A percentile compares a stretch with the other conserved stretches of the same genome.
Evolutionary conservation across 306 rosid genomes (phyloP).

Genomic region (Coriaria nepalensis): DNA sequence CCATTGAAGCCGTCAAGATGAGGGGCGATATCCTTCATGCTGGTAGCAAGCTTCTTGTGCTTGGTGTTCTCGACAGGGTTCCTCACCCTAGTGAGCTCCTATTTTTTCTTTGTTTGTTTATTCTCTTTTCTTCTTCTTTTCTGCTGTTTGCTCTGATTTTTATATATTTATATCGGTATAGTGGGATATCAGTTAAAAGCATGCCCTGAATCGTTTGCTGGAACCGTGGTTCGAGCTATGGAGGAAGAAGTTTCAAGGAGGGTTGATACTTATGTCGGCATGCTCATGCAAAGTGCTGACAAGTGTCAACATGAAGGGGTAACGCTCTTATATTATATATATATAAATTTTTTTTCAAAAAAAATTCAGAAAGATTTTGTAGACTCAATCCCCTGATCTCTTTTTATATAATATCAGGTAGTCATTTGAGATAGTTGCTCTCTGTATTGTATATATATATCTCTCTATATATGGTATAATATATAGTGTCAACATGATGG

Average conservation of each 20-base stretch:
- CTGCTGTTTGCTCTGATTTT: neutral
- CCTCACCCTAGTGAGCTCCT: slow-evolving; percentile 42
- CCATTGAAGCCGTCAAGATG: slow-evolving; percentile 17
- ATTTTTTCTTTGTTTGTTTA: slow-evolving; percentile 4
- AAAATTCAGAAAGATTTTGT: too few relatives aligned
- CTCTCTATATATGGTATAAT: too few relatives aligned
- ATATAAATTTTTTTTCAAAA: too few relatives aligned
- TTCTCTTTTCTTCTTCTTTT: neutral
- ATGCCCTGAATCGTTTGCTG: slow-evolving; percentile 35
- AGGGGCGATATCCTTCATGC: slow-evolving; percentile 28
- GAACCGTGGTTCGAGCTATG: slow-evolving; percentile 41
- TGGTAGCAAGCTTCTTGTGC: slow-evolving; percentile 40
- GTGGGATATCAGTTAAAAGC: slow-evolving; percentile 66
- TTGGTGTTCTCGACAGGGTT: slow-evolving; percentile 42
- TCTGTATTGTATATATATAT: too few relatives aligned
- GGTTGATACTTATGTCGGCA: slow-evolving; percentile 43
- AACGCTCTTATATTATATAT: too few relatives aligned
- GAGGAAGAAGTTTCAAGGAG: slow-evolving; percentile 68
- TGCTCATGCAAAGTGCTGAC: slow-evolving; percentile 38
- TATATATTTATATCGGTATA: slow-evolving; percentile 13
- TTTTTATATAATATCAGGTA: too few relatives aligned
- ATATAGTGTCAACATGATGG: slow-evolving; percentile 35
- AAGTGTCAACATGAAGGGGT: slow-evolving; percentile 45
- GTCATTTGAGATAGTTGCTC: too few relatives aligned
- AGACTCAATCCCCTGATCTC: too few relatives aligned